Base-by-base conservation (phyloP, 768 basidiomycete species). In the Suillus weaverae region DNA sequence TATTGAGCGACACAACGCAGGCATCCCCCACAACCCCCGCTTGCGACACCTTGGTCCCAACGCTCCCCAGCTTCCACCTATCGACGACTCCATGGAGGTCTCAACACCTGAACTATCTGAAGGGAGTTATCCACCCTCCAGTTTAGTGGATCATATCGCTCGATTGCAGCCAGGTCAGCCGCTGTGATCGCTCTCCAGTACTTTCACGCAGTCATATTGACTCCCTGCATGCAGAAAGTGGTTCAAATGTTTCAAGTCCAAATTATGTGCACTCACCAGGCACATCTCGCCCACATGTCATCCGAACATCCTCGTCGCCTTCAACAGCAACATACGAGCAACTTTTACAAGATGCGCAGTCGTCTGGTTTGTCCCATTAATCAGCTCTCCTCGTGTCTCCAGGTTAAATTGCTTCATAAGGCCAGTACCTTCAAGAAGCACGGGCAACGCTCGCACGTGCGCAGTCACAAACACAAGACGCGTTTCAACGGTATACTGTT, bases 11-110 rank as follows among this genome's bases (percentile, higher is more conserved):
- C 91, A 93, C 72, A 83, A 86, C 8, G 81, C 86, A n/a, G 85
- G 86, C 44, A 85, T 91, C 48, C 85, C 90, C 61, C 91, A 93
- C 73, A 92, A 93, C 71, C 91, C 91, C 60, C 88, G 91, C 46
- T 82, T 93, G 50, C 88, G 91, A 64, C 87, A 87, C 66, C 75
- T 76, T 61, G 75, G 75, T 51, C 72, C 76, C 55, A 67, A 63
- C 55, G 72, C 69, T 59, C 48, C 64, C 7, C 75, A 76, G 51
- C 76, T 69, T 18, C 66, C 76, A 20, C 75, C 72, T 63, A 73
- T 78, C 65, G 75, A 76, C 56, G 75, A 76, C 5, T 69, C 75
- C 41, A 76, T 76, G 75, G 75, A 76, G 36, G 22, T 76, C 57
- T 73, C 75, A 57, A 76, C 75, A 61, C 75, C 75, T 44, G 75